Evolutionary conservation across 2,329 filamentous ascomycete species (phyloP), one percentile per base, ranked within the genome.

Genomic region (Microcera coccophila): DNA sequence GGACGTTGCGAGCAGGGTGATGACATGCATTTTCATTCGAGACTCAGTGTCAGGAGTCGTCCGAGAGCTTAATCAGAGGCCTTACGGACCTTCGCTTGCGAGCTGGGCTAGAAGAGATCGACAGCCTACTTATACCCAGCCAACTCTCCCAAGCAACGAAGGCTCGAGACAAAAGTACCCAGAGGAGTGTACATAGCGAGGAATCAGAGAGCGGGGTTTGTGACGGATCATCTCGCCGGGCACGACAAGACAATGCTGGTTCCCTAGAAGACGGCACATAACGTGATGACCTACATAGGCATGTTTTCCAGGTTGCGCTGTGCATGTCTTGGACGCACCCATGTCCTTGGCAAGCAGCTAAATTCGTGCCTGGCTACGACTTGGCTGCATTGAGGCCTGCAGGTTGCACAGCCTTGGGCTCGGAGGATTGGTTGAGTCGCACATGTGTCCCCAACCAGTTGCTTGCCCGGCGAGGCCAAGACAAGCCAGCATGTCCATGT

Each of bases 1-100:
- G 14, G 49, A 54, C 18, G 49, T 41, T 28, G 53, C 17, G n/a
- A 62, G 41, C 10, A 59, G 24, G 22, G 22, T 26, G 22, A 26
- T 7, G 12, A 26, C 22, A 26, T 12, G 7, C 7, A 26, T 12
- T 7, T 12, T 7, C 7, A 26, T 12, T 26, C 22, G n/a, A 26
- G 22, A 12, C 22, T 26, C 12, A 12, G 12, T 26, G 12, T 26
- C 22, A 26, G 12, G n/a, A n/a, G n/a, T n/a, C n/a, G n/a, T n/a
- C n/a, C n/a, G n/a, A n/a, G n/a, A n/a, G n/a, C n/a, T 26, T 7
- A 26, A 26, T 12, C 22, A 7, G 22, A 26, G 12, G 7, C 22
- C 7, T 26, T 12, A 26, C 22, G 33, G 18, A 21, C 16, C 29
- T 12, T 16, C n/a, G n/a, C n/a, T n/a, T n/a, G n/a, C n/a, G n/a